Conservation (phyloP, 139 green algal genomes). For the Protoeuglena noctilucae region DNA sequence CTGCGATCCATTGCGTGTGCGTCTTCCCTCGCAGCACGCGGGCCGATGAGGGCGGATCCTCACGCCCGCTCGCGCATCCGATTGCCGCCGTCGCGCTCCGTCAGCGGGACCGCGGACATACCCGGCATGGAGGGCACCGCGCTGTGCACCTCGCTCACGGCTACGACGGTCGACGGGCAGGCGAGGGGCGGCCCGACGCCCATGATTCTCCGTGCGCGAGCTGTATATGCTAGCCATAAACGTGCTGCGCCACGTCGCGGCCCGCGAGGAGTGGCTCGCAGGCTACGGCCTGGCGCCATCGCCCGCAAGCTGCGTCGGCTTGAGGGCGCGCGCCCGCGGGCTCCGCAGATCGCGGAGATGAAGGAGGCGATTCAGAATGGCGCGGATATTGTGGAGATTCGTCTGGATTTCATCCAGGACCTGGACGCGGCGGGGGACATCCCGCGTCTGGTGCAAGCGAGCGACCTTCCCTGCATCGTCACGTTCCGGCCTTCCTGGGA, state of each 20-base stretch:
- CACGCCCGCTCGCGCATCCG: no score
- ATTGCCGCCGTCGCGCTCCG: no score
- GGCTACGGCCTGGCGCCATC: not conserved
- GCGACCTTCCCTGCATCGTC: slow-evolving; percentile 54
- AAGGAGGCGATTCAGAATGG: slow-evolving; percentile 32
- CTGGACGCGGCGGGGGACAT: slow-evolving; percentile 40
- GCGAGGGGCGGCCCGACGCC: no score
- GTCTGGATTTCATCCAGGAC: slow-evolving; percentile 63
- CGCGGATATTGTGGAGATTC: slow-evolving; percentile 70
- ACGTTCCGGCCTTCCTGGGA: slow-evolving; percentile 81
- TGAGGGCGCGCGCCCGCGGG: slow-evolving; percentile 48
- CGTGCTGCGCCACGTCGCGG: not conserved
- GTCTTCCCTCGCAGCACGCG: no score
- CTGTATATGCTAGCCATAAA: not conserved
- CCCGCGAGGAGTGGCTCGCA: not conserved
- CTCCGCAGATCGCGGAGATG: slow-evolving; percentile 46
- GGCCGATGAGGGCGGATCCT: no score
- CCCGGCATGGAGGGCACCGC: not conserved
- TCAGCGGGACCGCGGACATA: no score
- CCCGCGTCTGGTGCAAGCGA: slow-evolving; percentile 32
- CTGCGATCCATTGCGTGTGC: no score
- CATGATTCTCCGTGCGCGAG: no score
- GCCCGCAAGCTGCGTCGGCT: not conserved
- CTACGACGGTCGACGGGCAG: slow-evolving; percentile 10
- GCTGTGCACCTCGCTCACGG: slow-evolving; percentile 36